Evolutionary conservation across 2,329 filamentous ascomycete species (phyloP).

Genomic region (Talaromyces sp.): DNA sequence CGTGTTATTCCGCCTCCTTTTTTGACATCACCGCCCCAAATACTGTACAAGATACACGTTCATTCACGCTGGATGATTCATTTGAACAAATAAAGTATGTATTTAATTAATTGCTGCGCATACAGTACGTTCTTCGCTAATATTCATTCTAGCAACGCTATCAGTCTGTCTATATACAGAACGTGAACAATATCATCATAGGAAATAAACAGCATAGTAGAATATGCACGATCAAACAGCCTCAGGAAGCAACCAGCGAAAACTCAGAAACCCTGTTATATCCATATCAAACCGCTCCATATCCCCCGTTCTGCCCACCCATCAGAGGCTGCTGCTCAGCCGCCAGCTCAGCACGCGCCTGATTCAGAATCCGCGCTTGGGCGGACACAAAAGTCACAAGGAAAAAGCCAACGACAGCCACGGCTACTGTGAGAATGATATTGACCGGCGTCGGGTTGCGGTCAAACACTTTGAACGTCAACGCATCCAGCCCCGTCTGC

Average conservation of each 20-base stretch:
- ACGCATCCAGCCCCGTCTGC: constrained; percentile 71
- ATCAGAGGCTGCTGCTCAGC: constrained; percentile 8
- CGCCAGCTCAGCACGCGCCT: not conserved
- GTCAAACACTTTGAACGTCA: constrained; percentile 67
- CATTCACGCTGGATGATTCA: too few species aligned
- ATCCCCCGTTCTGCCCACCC: constrained; percentile 1
- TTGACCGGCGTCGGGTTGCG: constrained; percentile 76
- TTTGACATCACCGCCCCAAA: too few species aligned
- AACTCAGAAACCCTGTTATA: not conserved
- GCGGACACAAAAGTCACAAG: constrained; percentile 62
- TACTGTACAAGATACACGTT: too few species aligned
- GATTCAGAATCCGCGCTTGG: not conserved
- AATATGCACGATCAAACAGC: not conserved
- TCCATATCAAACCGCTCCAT: constrained; percentile 2
- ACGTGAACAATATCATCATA: not conserved
- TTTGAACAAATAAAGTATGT: too few species aligned
- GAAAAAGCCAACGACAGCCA: constrained; percentile 57
- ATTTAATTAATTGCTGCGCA: too few species aligned
- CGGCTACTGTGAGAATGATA: constrained; percentile 57
- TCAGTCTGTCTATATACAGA: not conserved
- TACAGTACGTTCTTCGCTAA: not conserved
- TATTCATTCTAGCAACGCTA: not conserved
- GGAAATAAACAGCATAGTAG: not conserved
- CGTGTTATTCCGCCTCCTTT: too few species aligned
- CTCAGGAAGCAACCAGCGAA: not conserved